These are phyloP conservation scores for Astrocystis sublimbata DNA, from an alignment of 495 filamentous ascomycete genomes.

Conservation along the genomic window DNA sequence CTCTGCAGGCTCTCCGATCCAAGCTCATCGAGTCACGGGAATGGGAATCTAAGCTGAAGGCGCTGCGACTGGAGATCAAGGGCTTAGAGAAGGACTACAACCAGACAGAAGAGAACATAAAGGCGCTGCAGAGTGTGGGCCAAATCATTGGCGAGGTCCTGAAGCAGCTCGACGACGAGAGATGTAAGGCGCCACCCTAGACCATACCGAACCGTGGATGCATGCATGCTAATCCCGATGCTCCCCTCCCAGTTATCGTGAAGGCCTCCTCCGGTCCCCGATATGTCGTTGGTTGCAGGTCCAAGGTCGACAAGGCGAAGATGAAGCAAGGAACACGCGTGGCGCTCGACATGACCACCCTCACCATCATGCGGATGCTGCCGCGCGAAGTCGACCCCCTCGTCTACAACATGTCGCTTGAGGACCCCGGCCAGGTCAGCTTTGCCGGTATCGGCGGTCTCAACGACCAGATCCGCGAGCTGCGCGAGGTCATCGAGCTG, in stretches of 20 bases:
- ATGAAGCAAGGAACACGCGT: constrained; percentile 98
- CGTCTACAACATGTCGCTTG: constrained; percentile 99
- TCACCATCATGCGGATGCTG: constrained; percentile 99
- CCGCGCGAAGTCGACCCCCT: constrained; percentile 97
- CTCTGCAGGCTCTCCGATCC: constrained; percentile 84
- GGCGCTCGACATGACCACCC: constrained; percentile 98
- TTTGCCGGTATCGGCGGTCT: constrained; percentile 98
- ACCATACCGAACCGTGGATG: neutral
- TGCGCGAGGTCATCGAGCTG: constrained; percentile 96
- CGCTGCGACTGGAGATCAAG: constrained; percentile 90
- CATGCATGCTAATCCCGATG: neutral
- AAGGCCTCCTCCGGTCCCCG: constrained; percentile 96
- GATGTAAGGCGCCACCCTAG: constrained; percentile 69
- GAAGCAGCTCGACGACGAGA: constrained; percentile 97
- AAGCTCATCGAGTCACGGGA: constrained; percentile 96
- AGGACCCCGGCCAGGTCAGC: constrained; percentile 96
- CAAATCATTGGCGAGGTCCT: constrained; percentile 99
- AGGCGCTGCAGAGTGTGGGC: constrained; percentile 97
- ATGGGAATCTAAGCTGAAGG: constrained; percentile 97
- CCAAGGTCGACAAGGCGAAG: constrained; percentile 95
- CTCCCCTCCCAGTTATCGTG: constrained; percentile 53
- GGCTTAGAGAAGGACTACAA: constrained; percentile 92
- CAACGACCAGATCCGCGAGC: constrained; percentile 97
- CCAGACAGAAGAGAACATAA: constrained; percentile 98
- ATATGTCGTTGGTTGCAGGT: constrained; percentile 98